Conservation (phyloP, 805 yeast species). For the Lipomyces sp. region DNA sequence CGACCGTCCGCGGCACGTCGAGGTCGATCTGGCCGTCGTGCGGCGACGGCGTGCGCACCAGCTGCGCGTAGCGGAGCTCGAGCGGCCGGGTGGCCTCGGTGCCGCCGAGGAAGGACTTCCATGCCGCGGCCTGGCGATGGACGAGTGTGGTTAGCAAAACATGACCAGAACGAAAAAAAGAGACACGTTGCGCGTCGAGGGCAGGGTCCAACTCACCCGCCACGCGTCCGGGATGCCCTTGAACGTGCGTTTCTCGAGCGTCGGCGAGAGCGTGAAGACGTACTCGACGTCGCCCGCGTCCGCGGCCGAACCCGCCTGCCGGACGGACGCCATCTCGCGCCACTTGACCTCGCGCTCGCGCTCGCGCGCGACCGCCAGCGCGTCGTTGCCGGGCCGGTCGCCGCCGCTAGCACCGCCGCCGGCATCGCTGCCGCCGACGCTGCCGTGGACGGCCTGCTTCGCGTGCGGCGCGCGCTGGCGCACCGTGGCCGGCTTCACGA, state of each 20-base stretch:
- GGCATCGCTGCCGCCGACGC: too few species aligned
- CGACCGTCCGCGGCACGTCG: slow-evolving; percentile 30
- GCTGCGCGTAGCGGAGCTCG: not conserved
- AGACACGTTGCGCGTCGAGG: too few species aligned
- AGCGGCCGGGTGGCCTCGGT: not conserved
- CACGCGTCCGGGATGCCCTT: slow-evolving; percentile 31
- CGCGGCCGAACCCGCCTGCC: not conserved
- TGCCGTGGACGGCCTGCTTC: too few species aligned
- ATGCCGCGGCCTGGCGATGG: slow-evolving; percentile 27
- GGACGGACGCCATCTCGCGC: slow-evolving; percentile 13
- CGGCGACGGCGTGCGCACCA: slow-evolving; percentile 15
- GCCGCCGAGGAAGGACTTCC: slow-evolving; percentile 25
- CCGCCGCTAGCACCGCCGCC: not conserved
- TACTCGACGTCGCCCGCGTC: not conserved
- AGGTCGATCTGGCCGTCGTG: slow-evolving; percentile 29
- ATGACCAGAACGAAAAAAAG: too few species aligned
- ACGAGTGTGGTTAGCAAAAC: too few species aligned
- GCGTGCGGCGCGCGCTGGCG: too few species aligned
- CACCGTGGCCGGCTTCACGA: not conserved
- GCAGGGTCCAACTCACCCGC: slow-evolving; percentile 5
- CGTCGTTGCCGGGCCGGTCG: not conserved
- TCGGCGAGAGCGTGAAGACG: not conserved
- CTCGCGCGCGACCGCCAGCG: too few species aligned
- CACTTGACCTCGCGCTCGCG: slow-evolving; percentile 8
- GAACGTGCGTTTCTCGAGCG: slow-evolving; percentile 14